Base-by-base conservation (phyloP, 192 early-diverging fungal species). In the Backusella tuberculispora region DNA sequence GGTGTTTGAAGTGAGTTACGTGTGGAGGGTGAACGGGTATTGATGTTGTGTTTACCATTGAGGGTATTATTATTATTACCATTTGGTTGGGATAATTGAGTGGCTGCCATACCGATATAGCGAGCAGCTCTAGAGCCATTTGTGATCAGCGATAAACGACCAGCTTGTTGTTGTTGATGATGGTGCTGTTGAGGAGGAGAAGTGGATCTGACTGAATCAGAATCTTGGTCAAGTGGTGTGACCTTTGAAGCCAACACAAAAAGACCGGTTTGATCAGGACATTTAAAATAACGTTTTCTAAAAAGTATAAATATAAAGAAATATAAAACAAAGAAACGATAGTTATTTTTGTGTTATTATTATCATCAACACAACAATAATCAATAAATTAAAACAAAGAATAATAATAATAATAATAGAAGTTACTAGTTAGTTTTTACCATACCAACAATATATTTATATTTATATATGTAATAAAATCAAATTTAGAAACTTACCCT, bases 171-270 rank as follows among this genome's bases (percentile, higher is more conserved):
- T 4, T 83, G 83, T 10, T 82, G 81, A 46, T 73, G 85, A 24
- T 68, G 65, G 1, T 68, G 72, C 17, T 69, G 65, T 5, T 47
- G 37, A 40, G 64, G 74, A 47, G 79, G 74, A 21, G 77, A 56
- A 14, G 74, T 44, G 17, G 76, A 75, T 66, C 76, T 17, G 26
- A 74, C 56, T 67, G 79, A 72, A 63, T 78, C 68, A 43, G 74
- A 66, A 53, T 71, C 21, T 29, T 29, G 43, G 50, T 76, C 77
- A 24, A 78, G 45, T 13, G 63, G 42, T 21, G 74, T 44, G 2
- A 81, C 53, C 64, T 92, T 92, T 29, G 89, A 86, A 17, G 91
- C 87, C 15, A 90, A 82, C 19, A 92, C 83, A 84, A 94, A 95
- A 43, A 95, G 80, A 19, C 94, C 94, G 9, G 86, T 87, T 60